Conservation (phyloP, 2,329 filamentous ascomycete genomes). For the Raffaelea albimanens region DNA sequence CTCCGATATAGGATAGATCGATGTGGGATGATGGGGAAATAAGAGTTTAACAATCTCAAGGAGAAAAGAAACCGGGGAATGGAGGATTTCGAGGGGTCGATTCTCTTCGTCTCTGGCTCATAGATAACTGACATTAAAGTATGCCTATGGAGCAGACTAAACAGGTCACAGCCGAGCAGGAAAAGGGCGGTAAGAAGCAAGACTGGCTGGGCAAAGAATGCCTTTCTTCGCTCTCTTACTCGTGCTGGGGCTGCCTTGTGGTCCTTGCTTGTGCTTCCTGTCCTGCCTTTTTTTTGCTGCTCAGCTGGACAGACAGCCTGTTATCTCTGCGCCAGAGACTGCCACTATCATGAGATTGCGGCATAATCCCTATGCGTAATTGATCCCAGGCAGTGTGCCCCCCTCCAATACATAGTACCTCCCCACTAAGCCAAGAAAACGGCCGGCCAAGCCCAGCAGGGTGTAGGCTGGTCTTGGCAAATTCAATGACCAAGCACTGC, state of each 20-base stretch:
- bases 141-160: no score
- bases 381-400: no score
- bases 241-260: no score
- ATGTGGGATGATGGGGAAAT: not conserved
- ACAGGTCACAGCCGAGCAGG: not conserved
- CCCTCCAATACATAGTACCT: no score
- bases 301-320: no score
- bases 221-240: not conserved
- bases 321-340: no score
- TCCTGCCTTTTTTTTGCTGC: no score
- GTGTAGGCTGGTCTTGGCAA: conserved; percentile 3
- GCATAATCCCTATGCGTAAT: not conserved
- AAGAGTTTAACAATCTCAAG: no score
- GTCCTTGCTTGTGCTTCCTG: no score
- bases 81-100: not conserved
- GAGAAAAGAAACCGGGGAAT: not conserved
- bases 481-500: not conserved
- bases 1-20: conserved; percentile 1
- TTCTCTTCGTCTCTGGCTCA: no score
- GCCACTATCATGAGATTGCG: conserved; percentile 2
- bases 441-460: no score
- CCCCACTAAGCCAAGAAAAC: not conserved
- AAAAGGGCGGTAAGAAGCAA: not conserved
- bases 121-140: no score
- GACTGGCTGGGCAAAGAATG: not conserved